Evolutionary conservation across 2,329 filamentous ascomycete species (phyloP).

Genomic region (Venturia pyrina): DNA sequence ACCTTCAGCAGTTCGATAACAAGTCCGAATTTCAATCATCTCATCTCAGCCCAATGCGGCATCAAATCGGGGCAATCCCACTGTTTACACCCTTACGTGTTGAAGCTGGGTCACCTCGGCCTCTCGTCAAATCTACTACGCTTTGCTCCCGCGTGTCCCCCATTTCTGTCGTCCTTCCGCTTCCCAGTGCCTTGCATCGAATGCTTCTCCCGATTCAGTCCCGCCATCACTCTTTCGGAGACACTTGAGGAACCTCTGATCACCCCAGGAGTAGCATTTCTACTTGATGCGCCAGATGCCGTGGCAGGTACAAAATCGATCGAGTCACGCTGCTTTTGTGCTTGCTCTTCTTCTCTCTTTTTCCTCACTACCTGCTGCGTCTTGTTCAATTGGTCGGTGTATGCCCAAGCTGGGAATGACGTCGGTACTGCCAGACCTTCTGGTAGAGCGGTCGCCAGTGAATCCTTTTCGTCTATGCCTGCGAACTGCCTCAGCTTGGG

Average conservation of each 20-base stretch:
- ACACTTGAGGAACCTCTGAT: constrained; percentile 13
- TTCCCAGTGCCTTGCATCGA: neutral
- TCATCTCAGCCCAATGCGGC: neutral
- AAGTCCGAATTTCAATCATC: neutral
- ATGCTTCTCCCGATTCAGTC: constrained; percentile 14
- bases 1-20: too few species aligned
- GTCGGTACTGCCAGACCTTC: constrained; percentile 29
- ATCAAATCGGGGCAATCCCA: neutral
- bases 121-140: constrained; percentile 1
- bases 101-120: constrained; percentile 1
- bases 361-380: constrained; percentile 29
- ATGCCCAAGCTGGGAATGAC: constrained; percentile 32
- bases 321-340: constrained; percentile 17
- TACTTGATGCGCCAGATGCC: constrained; percentile 19
- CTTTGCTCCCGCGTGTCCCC: neutral
- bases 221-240: constrained; percentile 18
- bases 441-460: constrained; percentile 54
- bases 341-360: constrained; percentile 17
- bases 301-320: constrained; percentile 22
- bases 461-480: constrained; percentile 44
- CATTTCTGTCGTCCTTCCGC: constrained; percentile 6
- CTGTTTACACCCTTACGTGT: neutral
- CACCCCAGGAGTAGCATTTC: constrained; percentile 17
- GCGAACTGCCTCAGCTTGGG: constrained; percentile 66
- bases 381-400: constrained; percentile 31